phyloP scores from a whole-genome alignment of 768 basidiomycete genomes.

The Naganishia vaughanmartiniae region DNA sequence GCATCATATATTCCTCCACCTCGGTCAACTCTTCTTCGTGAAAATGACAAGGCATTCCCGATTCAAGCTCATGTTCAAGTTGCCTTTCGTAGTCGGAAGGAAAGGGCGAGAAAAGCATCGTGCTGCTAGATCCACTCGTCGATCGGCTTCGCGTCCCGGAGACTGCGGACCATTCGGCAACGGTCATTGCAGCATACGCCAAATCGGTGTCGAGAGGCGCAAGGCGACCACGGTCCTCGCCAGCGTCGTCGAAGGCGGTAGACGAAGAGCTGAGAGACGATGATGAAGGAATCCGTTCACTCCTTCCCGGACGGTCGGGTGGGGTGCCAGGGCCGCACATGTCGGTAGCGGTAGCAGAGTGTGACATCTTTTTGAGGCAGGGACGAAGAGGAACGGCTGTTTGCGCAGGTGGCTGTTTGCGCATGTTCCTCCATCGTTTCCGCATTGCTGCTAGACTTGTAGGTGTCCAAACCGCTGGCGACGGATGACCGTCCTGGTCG shows the following conservation, averaged over 20 bases:
- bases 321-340: background rate
- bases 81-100: conserved; percentile 3
- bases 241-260: background rate
- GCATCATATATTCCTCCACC: conserved; percentile 19
- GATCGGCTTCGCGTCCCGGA: background rate
- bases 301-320: background rate
- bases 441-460: conserved; percentile 7
- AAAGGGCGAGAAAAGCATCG: conserved; percentile 12
- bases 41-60: background rate
- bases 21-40: conserved; percentile 15
- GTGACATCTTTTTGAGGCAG: conserved; percentile 24
- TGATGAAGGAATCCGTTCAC: background rate
- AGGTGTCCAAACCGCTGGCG: conserved; percentile 14
- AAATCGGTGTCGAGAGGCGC: background rate
- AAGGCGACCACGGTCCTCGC: background rate
- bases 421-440: conserved; percentile 17
- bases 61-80: background rate
- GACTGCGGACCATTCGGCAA: background rate
- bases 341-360: background rate
- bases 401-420: conserved; percentile 13
- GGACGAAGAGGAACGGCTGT: conserved; percentile 19
- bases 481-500: conserved; percentile 19
- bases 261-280: conserved; percentile 12
- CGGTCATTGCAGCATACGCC: background rate
- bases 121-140: conserved; percentile 12